Conservation (phyloP, 805 yeast genomes). For the Saturnispora zaruensis region DNA sequence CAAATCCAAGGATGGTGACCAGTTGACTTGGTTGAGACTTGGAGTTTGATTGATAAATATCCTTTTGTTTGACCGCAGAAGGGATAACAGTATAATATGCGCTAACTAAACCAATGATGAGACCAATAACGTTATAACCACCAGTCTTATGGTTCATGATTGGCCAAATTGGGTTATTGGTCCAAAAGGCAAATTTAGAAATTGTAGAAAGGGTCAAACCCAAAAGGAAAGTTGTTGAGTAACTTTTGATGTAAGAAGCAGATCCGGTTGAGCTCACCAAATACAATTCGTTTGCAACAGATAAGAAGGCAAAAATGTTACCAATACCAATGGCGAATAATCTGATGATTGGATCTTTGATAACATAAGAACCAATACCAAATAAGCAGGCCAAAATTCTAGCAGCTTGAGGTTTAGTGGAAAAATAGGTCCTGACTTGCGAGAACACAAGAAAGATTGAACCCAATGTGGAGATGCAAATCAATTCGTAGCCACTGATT, state of each 20-base stretch:
- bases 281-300: slow-evolving; percentile 48
- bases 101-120: slow-evolving; percentile 51
- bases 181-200: slow-evolving; percentile 63
- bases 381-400: slow-evolving; percentile 46
- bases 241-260: slow-evolving; percentile 28
- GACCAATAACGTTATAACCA: slow-evolving; percentile 71
- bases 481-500: slow-evolving; percentile 85
- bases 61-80: not conserved
- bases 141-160: slow-evolving; percentile 80
- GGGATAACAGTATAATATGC: slow-evolving; percentile 47
- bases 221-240: slow-evolving; percentile 48
- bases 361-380: slow-evolving; percentile 70
- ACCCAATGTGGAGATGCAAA: slow-evolving; percentile 46
- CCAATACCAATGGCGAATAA: slow-evolving; percentile 62
- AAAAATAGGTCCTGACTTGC: slow-evolving; percentile 30
- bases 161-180: slow-evolving; percentile 97
- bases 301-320: slow-evolving; percentile 48
- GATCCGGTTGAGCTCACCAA: slow-evolving; percentile 28
- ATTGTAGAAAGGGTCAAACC: slow-evolving; percentile 72
- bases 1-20: slow-evolving; percentile 60
- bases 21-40: slow-evolving; percentile 21
- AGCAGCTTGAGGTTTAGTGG: slow-evolving; percentile 42
- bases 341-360: slow-evolving; percentile 61
- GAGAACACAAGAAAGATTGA: slow-evolving; percentile 34
- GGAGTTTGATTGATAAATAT: not conserved